These are phyloP conservation scores for Ilyonectria robusta DNA, from an alignment of 2,329 filamentous ascomycete species.

Conservation along the genomic window DNA sequence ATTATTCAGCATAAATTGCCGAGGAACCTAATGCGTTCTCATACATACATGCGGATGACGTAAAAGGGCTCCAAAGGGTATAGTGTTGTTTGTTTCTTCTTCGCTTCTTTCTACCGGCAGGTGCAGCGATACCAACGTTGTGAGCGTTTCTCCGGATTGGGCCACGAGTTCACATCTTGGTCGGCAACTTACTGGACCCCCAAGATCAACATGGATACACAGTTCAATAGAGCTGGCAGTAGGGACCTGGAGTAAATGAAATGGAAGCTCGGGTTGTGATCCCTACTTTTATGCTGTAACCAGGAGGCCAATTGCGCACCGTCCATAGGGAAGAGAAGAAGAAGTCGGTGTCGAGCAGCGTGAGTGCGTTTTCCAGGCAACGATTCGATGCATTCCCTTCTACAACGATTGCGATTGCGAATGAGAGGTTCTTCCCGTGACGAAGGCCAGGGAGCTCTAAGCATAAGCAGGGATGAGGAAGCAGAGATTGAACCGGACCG, in stretches of 20 bases:
- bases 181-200: too few relatives aligned
- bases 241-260: too few relatives aligned
- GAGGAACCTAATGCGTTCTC: neutral
- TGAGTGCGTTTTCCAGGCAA: conserved; percentile 27
- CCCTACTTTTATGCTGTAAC: too few relatives aligned
- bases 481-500: too few relatives aligned
- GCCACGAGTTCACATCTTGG: too few relatives aligned
- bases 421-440: conserved; percentile 66
- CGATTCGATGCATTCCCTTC: conserved; percentile 65
- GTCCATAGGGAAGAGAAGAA: conserved; percentile 50
- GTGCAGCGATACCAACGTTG: neutral
- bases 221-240: too few relatives aligned
- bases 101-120: neutral
- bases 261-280: too few relatives aligned
- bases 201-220: too few relatives aligned
- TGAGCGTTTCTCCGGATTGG: neutral
- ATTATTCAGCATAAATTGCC: neutral
- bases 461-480: too few relatives aligned
- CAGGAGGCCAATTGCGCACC: conserved; percentile 58
- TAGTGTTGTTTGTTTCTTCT: neutral
- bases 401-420: conserved; percentile 60
- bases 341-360: conserved; percentile 53
- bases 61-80: neutral
- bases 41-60: neutral
- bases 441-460: conserved; percentile 40